A percentile compares a stretch with the other conserved stretches of the same genome.
Evolutionary conservation across 371 early-diverging fungal species (phyloP).

Genomic region (Rhizopus microsporus): DNA sequence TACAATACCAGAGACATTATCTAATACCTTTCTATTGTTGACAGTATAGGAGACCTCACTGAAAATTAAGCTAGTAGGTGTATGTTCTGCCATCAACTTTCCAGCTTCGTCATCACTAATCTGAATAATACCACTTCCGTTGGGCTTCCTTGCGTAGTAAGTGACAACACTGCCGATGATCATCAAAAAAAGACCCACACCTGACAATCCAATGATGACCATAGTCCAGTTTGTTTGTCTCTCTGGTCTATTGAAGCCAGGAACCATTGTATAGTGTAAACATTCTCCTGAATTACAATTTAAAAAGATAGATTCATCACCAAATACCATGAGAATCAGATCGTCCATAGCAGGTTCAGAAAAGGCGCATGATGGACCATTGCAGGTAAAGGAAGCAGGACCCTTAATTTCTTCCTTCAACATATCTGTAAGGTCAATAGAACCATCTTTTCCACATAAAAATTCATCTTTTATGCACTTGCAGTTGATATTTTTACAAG

Average conservation of each 20-base stretch:
- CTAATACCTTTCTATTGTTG: slow-evolving; percentile 50
- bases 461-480: slow-evolving; percentile 73
- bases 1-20: slow-evolving; percentile 70
- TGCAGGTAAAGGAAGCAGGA: slow-evolving; percentile 73
- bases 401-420: slow-evolving; percentile 73
- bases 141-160: slow-evolving; percentile 42
- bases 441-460: slow-evolving; percentile 79
- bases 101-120: slow-evolving; percentile 63
- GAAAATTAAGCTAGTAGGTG: slow-evolving; percentile 70
- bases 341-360: slow-evolving; percentile 78
- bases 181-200: slow-evolving; percentile 61
- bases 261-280: slow-evolving; percentile 84
- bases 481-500: slow-evolving; percentile 71
- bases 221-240: slow-evolving; percentile 61
- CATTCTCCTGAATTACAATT: slow-evolving; percentile 82
- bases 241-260: slow-evolving; percentile 67
- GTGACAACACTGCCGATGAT: slow-evolving; percentile 41
- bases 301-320: slow-evolving; percentile 74
- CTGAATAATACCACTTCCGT: slow-evolving; percentile 34
- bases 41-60: slow-evolving; percentile 63
- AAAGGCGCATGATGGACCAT: slow-evolving; percentile 63
- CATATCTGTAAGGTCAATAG: slow-evolving; percentile 73
- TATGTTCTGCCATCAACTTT: slow-evolving; percentile 74
- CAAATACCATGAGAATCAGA: slow-evolving; percentile 70
- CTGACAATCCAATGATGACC: slow-evolving; percentile 61